These are phyloP conservation scores for Carex littledalei DNA, from an alignment of 176 grass and related monocot species.

Conservation along the genomic window DNA sequence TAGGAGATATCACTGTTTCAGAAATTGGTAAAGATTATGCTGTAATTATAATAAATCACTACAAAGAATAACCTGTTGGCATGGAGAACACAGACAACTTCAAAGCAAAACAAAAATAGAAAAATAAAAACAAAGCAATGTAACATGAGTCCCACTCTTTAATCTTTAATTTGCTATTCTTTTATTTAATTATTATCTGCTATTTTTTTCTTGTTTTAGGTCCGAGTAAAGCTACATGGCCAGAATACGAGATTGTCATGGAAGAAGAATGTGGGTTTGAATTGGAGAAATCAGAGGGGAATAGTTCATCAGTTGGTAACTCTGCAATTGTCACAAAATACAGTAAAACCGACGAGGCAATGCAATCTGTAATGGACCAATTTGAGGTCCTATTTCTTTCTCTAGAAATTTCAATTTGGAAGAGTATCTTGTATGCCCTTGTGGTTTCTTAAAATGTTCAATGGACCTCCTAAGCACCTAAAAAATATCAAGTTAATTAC, in stretches of 20 bases:
- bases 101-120: too few relatives aligned
- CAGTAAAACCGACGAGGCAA: conserved; percentile 52
- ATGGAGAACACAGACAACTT: too few relatives aligned
- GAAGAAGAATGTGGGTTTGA: conserved; percentile 50
- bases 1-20: not conserved
- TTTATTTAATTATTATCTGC: not conserved
- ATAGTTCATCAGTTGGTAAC: conserved; percentile 29
- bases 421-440: too few relatives aligned
- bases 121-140: too few relatives aligned
- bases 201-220: conserved; percentile 44
- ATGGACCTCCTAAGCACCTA: not conserved
- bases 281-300: conserved; percentile 54
- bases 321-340: conserved; percentile 50
- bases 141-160: not conserved
- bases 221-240: conserved; percentile 55
- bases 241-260: conserved; percentile 74
- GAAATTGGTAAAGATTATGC: not conserved
- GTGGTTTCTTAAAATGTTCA: not conserved
- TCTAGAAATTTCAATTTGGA: not conserved
- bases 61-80: not conserved
- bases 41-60: not conserved
- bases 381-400: conserved; percentile 56
- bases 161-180: too few relatives aligned
- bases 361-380: conserved; percentile 67
- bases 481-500: not conserved